Percentiles rank a stretch among this genome's conserved stretches.
These are phyloP conservation scores for Veloporphyrellus conicus DNA, from an alignment of 1,284 basidiomycete species.

Conservation along the genomic window DNA sequence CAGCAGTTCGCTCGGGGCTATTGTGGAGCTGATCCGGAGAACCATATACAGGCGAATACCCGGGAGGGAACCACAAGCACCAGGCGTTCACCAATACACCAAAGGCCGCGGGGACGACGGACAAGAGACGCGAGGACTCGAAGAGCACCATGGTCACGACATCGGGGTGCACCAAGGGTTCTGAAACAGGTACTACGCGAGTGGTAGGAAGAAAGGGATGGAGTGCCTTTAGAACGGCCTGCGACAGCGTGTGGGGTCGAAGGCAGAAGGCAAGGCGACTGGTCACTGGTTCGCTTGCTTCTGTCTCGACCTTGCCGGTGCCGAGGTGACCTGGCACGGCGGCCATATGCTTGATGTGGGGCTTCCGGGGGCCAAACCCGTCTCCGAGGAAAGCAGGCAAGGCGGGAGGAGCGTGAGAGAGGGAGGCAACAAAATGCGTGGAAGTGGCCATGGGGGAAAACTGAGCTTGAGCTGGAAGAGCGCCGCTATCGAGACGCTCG, in stretches of 20 bases:
- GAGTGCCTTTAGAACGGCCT: conserved; percentile 11
- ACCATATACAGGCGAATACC: conserved; percentile 13
- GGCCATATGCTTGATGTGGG: conserved; percentile 43
- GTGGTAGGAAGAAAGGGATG: conserved; percentile 50
- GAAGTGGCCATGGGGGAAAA: no score
- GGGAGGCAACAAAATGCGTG: no score
- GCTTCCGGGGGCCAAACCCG: conserved; percentile 24
- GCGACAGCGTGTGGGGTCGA: not conserved
- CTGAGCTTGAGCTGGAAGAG: conserved; percentile 17
- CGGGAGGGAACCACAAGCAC: conserved; percentile 44
- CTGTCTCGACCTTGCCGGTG: conserved; percentile 74
- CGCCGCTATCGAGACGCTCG: conserved; percentile 21
- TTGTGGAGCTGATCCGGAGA: conserved; percentile 6
- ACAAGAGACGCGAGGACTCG: conserved; percentile 54
- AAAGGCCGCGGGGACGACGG: conserved; percentile 64
- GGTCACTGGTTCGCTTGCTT: conserved; percentile 69
- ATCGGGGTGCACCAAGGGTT: conserved; percentile 43
- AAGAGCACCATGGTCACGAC: conserved; percentile 42
- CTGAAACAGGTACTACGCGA: conserved; percentile 48
- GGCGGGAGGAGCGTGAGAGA: conserved; percentile 13
- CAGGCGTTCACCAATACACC: conserved; percentile 62
- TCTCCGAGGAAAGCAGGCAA: conserved; percentile 25
- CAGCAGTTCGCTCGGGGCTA: not conserved
- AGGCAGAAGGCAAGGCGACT: conserved; percentile 4
- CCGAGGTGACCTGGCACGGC: conserved; percentile 57